phyloP scores from a whole-genome alignment of 2,329 filamentous ascomycete genomes.

The Botryosphaeria agaves region DNA sequence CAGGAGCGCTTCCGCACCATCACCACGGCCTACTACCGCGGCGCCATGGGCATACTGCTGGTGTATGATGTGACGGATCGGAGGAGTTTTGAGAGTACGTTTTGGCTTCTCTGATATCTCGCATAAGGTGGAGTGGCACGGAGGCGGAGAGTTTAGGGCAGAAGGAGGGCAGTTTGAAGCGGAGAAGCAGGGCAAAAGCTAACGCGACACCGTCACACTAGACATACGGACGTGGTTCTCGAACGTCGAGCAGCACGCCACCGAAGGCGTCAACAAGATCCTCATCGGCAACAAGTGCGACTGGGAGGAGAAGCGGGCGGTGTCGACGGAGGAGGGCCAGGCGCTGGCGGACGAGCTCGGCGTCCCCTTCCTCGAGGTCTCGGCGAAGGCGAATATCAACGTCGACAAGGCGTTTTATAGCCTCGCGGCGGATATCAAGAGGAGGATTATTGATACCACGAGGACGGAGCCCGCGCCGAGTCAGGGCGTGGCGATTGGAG shows the following conservation, averaged over 20 bases:
- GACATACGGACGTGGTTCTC: conserved; percentile 99
- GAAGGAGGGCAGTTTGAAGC: too few species aligned
- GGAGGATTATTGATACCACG: conserved; percentile 82
- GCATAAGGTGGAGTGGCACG: too few species aligned
- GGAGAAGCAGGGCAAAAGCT: too few species aligned
- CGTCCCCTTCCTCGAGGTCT: conserved; percentile 96
- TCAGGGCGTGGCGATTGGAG: background rate
- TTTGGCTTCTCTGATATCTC: conserved; percentile 1
- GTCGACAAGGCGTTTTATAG: conserved; percentile 98
- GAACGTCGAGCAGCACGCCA: conserved; percentile 95
- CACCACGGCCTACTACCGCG: conserved; percentile 95
- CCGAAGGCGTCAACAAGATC: conserved; percentile 98
- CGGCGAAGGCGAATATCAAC: conserved; percentile 98
- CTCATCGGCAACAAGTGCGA: conserved; percentile 99
- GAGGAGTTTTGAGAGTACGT: conserved; percentile 83
- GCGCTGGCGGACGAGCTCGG: conserved; percentile 87
- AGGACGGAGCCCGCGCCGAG: conserved; percentile 46
- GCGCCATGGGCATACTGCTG: conserved; percentile 93
- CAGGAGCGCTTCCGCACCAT: conserved; percentile 98
- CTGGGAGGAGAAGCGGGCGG: conserved; percentile 96
- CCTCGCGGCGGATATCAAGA: conserved; percentile 94
- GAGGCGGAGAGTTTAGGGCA: too few species aligned
- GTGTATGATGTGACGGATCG: conserved; percentile 98
- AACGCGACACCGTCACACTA: conserved; percentile 26
- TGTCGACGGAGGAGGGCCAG: conserved; percentile 86